Base-by-base conservation (phyloP, 345 rosid genomes). In the Clausena lansium region DNA sequence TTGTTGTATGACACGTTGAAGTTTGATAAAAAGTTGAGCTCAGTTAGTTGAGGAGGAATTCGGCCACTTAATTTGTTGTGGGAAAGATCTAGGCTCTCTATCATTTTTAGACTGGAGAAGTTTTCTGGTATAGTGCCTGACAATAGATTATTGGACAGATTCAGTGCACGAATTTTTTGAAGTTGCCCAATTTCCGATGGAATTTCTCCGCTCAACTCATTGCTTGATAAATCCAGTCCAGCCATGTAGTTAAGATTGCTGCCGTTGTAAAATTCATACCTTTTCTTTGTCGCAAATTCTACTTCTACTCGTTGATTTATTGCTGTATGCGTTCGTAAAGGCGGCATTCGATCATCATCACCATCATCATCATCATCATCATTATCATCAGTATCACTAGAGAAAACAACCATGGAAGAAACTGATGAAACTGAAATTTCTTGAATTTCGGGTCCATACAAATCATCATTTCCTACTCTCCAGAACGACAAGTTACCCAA, bases 281-380 rank as follows among this genome's bases (percentile, higher is more conserved):
- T 66, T 22, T 66, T 36, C 50, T 66, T 66, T 36, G 50, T 36
- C 15, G 10, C 50, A 36, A 66, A 36, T 22, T 36, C 27, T 8
- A 1, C 47, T 1, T 4, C 14, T 22, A 24, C 50, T 39, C 2
- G 5, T 45, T 3, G 50, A 45, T 45, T 4, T 45, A 11, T 0
- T 45, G 1, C 0, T 0, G 0, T 0, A 45, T 11, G 17, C 3
- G 15, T 45, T 41, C 17, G n/a, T n/a, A n/a, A n/a, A n/a, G n/a
- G n/a, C n/a, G n/a, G n/a, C n/a, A n/a, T n/a, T n/a, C n/a, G n/a
- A n/a, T n/a, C n/a, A n/a, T n/a, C n/a, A n/a, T n/a, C n/a, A n/a
- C n/a, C n/a, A n/a, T n/a, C n/a, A n/a, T n/a, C n/a, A n/a, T n/a
- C n/a, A n/a, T n/a, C n/a, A n/a, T n/a, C n/a, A n/a, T n/a, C n/a